Evolutionary conservation across 2,329 filamentous ascomycete species (phyloP).

Genomic region (Phaeosphaeria sp.): DNA sequence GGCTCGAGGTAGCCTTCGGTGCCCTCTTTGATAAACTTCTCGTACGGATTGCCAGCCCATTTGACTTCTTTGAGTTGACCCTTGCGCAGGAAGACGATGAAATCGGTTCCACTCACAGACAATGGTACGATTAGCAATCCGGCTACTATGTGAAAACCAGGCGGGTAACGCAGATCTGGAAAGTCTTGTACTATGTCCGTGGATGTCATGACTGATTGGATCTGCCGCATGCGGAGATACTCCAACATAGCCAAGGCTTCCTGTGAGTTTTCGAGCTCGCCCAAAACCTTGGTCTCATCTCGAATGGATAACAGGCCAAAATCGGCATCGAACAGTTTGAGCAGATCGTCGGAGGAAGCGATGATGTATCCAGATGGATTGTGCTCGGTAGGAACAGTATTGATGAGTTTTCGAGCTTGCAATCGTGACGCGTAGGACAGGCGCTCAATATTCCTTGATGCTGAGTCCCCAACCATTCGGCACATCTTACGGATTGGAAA

Average conservation of each 20-base stretch:
- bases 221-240: constrained; percentile 77
- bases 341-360: constrained; percentile 82
- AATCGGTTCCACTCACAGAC: constrained; percentile 76
- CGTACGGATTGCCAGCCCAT: constrained; percentile 87
- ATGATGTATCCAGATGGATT: constrained; percentile 91
- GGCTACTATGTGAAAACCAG: constrained; percentile 79
- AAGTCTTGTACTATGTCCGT: constrained; percentile 80
- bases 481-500: constrained; percentile 95
- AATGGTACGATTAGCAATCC: constrained; percentile 83
- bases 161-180: constrained; percentile 78
- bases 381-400: constrained; percentile 78
- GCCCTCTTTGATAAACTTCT: constrained; percentile 75
- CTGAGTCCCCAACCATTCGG: constrained; percentile 82
- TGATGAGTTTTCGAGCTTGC: constrained; percentile 87
- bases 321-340: constrained; percentile 86
- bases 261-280: constrained; percentile 75
- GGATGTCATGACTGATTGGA: constrained; percentile 78
- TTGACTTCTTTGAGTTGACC: constrained; percentile 78
- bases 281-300: constrained; percentile 88
- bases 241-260: constrained; percentile 85
- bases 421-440: constrained; percentile 84
- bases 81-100: constrained; percentile 89
- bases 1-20: constrained; percentile 79
- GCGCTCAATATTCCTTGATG: constrained; percentile 85
- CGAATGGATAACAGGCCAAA: constrained; percentile 84